Base-by-base conservation (phyloP, 139 green algal species). In the Edaphochlamys debaryana region DNA sequence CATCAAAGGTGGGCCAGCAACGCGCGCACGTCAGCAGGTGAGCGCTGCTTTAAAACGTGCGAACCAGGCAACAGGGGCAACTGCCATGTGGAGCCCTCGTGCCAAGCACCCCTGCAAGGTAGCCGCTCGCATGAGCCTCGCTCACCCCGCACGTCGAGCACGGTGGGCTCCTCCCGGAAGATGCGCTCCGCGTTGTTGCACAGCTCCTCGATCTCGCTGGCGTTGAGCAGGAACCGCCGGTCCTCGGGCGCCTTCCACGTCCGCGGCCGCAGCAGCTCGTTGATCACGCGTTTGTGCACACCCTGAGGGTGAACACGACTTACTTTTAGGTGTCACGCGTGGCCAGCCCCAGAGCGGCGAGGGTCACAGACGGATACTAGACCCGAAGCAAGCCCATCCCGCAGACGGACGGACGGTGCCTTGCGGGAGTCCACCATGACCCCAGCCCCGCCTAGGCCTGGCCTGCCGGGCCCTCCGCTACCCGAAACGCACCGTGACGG, bases 151-250 rank as follows among this genome's bases (percentile, higher is more conserved):
- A 99, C 87, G 19, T 95, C 88, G 80, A 99, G 90, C 67, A 99
- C 95, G 6, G 90, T 97, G 6, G 90, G 83, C 86, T 99, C 97
- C 45, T 94, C 81, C 70, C 92, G 75, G 82, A 98, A 98, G 75
- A 98, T 91, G 34, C 79, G 79, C 89, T 99, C 96, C 25, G 94
- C 94, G 32, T 90, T 87, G 67, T 98, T 95, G 87, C 98, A 99
- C 85, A 99, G 92, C 88, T 97, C 93, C 42, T 90, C 88, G 78
- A 99, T 98, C 78, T 98, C 94, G 66, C 93, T 88, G 32, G 88
- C 91, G 58, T 96, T 89, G 34, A 95, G 89, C 23, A 92, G 86
- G 52, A 78, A 78, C 29, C 75, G 87, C 29, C 95, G 89, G 84
- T 98, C 93, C 69, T 94, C 92, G 3, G 92, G 87, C 23, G 97